phyloP scores from a whole-genome alignment of 805 yeast genomes.

The Ogataea henricii region DNA sequence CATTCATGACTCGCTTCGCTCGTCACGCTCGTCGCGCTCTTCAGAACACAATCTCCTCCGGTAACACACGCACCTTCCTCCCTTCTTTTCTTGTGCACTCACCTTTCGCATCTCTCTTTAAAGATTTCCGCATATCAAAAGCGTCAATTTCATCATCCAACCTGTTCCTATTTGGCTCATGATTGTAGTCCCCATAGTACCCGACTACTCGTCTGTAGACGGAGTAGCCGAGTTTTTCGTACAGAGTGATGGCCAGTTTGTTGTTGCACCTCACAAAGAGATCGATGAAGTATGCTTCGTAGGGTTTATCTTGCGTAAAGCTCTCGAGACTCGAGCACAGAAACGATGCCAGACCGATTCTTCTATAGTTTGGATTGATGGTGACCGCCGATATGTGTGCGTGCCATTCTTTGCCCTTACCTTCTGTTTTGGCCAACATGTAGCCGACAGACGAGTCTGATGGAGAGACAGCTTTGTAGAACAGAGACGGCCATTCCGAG shows the following conservation, averaged over 20 bases:
- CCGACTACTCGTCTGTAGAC: conserved; percentile 87
- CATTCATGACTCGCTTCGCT: no score
- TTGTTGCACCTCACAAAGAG: conserved; percentile 90
- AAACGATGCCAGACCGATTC: conserved; percentile 83
- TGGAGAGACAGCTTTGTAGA: conserved; percentile 65
- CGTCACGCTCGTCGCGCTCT: no score
- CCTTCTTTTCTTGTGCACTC: conserved; percentile 65
- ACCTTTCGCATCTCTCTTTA: conserved; percentile 54
- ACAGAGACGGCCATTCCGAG: conserved; percentile 83
- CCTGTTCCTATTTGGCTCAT: conserved; percentile 42
- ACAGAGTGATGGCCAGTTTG: conserved; percentile 72
- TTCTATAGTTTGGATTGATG: conserved; percentile 74
- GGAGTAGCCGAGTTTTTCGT: conserved; percentile 83
- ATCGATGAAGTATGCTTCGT: conserved; percentile 82
- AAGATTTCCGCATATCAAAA: conserved; percentile 76
- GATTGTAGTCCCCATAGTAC: conserved; percentile 64
- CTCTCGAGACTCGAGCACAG: conserved; percentile 74
- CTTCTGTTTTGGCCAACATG: conserved; percentile 97
- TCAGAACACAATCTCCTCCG: conserved; percentile 65
- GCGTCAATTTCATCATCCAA: conserved; percentile 78
- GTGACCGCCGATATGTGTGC: conserved; percentile 97
- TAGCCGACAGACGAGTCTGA: conserved; percentile 55
- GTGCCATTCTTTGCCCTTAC: conserved; percentile 85
- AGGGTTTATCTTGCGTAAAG: conserved; percentile 71
- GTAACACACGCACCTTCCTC: conserved; percentile 56